Percentiles rank a stretch among this genome's conserved stretches.
Evolutionary conservation across 2,329 filamentous ascomycete genomes (phyloP).

Genomic region (Rhynchosporium secalis): DNA sequence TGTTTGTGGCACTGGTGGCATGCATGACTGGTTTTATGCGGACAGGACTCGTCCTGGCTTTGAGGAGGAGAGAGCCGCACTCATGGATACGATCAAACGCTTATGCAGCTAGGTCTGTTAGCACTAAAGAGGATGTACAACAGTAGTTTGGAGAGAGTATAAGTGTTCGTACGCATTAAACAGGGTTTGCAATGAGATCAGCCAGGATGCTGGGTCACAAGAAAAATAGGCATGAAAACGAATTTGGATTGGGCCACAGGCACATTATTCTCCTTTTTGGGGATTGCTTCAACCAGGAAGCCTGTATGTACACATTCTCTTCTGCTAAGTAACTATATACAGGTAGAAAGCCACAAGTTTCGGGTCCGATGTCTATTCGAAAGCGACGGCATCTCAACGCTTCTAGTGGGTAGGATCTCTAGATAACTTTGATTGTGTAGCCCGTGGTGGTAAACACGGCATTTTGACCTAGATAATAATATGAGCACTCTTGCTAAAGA

Average conservation of each 20-base stretch:
- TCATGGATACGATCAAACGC: too few species aligned
- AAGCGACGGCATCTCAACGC: too few species aligned
- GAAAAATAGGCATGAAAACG: too few species aligned
- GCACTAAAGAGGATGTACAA: background rate
- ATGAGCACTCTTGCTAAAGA: background rate
- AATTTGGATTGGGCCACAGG: too few species aligned
- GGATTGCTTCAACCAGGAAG: too few species aligned
- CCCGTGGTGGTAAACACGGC: constrained; percentile 10
- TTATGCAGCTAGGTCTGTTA: background rate
- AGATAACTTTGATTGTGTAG: constrained; percentile 17
- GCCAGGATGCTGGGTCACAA: background rate
- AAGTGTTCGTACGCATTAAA: background rate
- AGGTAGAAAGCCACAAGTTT: background rate
- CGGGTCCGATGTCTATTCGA: too few species aligned
- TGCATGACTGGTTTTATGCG: background rate
- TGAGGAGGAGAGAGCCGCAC: background rate
- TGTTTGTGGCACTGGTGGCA: background rate
- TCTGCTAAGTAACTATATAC: background rate
- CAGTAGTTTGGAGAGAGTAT: background rate
- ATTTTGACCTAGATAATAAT: background rate
- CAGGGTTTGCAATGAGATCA: background rate
- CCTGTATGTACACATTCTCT: background rate
- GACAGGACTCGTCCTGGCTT: background rate
- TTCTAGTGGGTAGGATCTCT: background rate
- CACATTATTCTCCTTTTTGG: too few species aligned